Base-by-base conservation (phyloP, 2,329 filamentous ascomycete genomes). In the Monosporascus sp. region DNA sequence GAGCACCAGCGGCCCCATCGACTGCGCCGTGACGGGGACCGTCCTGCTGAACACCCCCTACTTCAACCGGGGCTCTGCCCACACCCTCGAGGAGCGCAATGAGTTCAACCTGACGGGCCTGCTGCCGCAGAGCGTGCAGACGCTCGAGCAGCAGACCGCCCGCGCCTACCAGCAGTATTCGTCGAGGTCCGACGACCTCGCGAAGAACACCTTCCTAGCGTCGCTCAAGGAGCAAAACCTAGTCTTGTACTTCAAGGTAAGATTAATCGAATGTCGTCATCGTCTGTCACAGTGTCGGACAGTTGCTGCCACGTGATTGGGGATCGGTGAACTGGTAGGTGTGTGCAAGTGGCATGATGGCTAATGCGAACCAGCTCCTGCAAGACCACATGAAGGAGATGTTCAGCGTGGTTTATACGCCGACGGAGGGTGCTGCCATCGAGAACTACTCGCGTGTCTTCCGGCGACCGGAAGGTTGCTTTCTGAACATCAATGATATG, bases 371-470 rank as follows among this genome's bases (percentile, higher is more conserved):
- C 9, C 54, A 90, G 81, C 77, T 95, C 9, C 77, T 94, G 7
- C 80, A 89, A 65, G 83, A 88, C 5, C 86, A 96, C 62, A 72
- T 96, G 20, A 85, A 88, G 57, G 90, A 96, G 65, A 94, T 96
- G 88, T 92, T 95, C 64, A 84, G 86, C 41, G 75, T 96, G n/a
- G 89, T 96, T 27, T 96, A 96, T 65, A 96, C 91, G 0, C 91
- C 91, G 0, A 96, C 91, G 0, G 90, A 96, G 70, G 90, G 89
- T 8, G 89, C 95, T 41, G 91, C 91, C 0, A 96, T 96, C 49
- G 83, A 89, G 59, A 88, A 92, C 57, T 96, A 89, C 65, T 94
- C 89, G 0, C 74, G 85, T 0, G 68, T 94, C 0, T 96, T 96
- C 63, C 75, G 91, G 11, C 77, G 82, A 18, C 89, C 90, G 0